Conservation (phyloP, 2,329 filamentous ascomycete genomes). For the Boeremia lycopersici region DNA sequence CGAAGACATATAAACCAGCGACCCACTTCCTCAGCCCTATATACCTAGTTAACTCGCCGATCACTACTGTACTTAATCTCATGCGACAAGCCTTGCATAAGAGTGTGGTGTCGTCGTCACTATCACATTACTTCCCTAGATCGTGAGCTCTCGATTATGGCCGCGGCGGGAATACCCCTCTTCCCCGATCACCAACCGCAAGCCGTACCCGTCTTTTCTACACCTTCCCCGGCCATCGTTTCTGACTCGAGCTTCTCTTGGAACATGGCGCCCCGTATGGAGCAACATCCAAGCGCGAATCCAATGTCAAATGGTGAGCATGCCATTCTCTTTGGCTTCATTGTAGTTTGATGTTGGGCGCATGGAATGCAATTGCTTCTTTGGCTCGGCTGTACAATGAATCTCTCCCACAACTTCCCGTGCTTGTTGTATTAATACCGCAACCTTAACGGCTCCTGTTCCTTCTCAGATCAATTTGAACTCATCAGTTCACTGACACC, state of each 20-base stretch:
- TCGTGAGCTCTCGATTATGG: conserved; percentile 23
- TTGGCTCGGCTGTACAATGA: background rate
- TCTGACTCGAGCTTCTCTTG: conserved; percentile 31
- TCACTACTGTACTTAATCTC: conserved; percentile 1
- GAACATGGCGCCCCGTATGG: conserved; percentile 29
- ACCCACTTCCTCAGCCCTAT: conserved; percentile 31
- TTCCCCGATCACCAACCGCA: conserved; percentile 24
- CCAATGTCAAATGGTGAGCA: conserved; percentile 28
- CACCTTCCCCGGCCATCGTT: conserved; percentile 29
- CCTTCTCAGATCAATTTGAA: background rate
- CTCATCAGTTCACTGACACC: background rate
- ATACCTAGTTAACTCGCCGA: conserved; percentile 21
- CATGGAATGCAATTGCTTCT: background rate
- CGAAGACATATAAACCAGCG: conserved; percentile 23
- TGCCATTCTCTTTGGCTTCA: conserved; percentile 11
- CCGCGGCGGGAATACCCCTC: conserved; percentile 33
- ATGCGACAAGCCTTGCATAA: conserved; percentile 16
- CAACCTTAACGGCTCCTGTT: background rate
- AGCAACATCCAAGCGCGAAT: conserved; percentile 13
- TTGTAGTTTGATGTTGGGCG: background rate
- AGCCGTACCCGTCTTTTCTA: conserved; percentile 24
- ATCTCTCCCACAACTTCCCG: background rate
- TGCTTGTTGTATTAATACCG: background rate
- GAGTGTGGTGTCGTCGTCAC: conserved; percentile 11
- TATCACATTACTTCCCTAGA: conserved; percentile 12